Percentiles rank a stretch among this genome's conserved stretches.
phyloP scores from a whole-genome alignment of 2,329 filamentous ascomycete species.

The Sphaerostilbella broomeana region DNA sequence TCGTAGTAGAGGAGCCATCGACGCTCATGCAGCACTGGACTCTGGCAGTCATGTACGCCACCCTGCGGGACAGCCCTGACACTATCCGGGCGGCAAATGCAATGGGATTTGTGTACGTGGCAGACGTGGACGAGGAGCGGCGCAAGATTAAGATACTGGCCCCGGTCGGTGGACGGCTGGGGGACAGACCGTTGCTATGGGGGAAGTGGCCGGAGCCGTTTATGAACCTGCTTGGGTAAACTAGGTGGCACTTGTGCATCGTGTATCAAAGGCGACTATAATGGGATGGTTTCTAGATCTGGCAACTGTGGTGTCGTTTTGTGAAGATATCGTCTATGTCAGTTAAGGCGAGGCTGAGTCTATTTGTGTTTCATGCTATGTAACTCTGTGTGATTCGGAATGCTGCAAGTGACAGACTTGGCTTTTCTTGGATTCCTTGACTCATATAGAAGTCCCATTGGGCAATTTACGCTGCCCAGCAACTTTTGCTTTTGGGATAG shows the following conservation, averaged over 20 bases:
- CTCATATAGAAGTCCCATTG: too few species aligned
- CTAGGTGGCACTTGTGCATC: background rate
- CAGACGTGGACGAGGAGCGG: slow-evolving; percentile 81
- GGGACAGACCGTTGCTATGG: slow-evolving; percentile 73
- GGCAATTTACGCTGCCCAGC: too few species aligned
- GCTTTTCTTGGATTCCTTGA: too few species aligned
- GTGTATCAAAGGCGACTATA: too few species aligned
- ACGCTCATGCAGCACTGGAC: slow-evolving; percentile 71
- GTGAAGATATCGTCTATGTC: too few species aligned
- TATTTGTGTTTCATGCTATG: too few species aligned
- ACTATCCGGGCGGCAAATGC: slow-evolving; percentile 74
- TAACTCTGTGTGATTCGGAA: too few species aligned
- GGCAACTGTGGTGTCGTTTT: too few species aligned
- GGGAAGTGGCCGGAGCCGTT: slow-evolving; percentile 82
- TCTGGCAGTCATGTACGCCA: slow-evolving; percentile 76
- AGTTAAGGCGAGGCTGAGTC: too few species aligned
- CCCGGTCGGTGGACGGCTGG: slow-evolving; percentile 75
- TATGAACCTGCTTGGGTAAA: slow-evolving; percentile 62
- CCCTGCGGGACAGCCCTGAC: slow-evolving; percentile 60
- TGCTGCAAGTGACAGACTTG: too few species aligned
- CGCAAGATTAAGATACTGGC: slow-evolving; percentile 74
- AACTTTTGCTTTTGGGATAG: too few species aligned
- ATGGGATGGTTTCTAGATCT: too few species aligned
- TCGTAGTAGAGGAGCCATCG: slow-evolving; percentile 60
- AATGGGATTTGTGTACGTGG: slow-evolving; percentile 89